Evolutionary conservation across 495 filamentous ascomycete species (phyloP).

Genomic region (Neurospora terricola): DNA sequence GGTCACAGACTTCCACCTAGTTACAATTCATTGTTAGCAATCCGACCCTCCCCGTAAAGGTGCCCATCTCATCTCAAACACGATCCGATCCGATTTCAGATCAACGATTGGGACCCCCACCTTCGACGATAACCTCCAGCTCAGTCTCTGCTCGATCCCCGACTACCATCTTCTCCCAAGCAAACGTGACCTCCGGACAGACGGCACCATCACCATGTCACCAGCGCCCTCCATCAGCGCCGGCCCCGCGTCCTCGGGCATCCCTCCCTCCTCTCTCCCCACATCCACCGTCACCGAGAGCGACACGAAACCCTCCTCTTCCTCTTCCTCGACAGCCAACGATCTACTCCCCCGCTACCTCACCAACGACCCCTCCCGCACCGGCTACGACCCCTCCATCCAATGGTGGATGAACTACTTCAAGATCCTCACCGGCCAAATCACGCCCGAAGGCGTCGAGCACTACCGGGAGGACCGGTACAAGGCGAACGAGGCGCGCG

Average conservation of each 20-base stretch:
- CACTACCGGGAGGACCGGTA: conserved; percentile 64
- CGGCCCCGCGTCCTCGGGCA: background rate
- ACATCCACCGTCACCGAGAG: background rate
- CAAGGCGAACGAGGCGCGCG: conserved; percentile 51
- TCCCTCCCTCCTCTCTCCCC: conserved; percentile 3
- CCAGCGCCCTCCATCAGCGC: conserved; percentile 1
- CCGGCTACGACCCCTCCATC: conserved; percentile 51
- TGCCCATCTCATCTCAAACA: background rate
- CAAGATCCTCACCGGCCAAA: conserved; percentile 57
- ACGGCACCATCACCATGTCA: background rate
- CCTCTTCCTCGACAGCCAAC: background rate
- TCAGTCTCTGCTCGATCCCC: background rate
- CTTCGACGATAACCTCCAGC: background rate
- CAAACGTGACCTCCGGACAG: background rate
- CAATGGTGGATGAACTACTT: conserved; percentile 73
- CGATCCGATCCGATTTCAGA: background rate
- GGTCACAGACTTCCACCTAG: background rate
- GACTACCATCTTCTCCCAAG: background rate
- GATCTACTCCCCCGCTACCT: conserved; percentile 20
- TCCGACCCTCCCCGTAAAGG: background rate
- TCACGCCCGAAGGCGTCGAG: conserved; percentile 56
- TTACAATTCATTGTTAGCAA: background rate
- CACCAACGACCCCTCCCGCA: conserved; percentile 39
- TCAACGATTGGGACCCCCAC: background rate
- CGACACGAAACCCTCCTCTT: conserved; percentile 1